A percentile compares a stretch with the other conserved stretches of the same genome.
These are phyloP conservation scores for Begonia peltatifolia DNA, from an alignment of 306 rosid genomes.

Conservation along the genomic window DNA sequence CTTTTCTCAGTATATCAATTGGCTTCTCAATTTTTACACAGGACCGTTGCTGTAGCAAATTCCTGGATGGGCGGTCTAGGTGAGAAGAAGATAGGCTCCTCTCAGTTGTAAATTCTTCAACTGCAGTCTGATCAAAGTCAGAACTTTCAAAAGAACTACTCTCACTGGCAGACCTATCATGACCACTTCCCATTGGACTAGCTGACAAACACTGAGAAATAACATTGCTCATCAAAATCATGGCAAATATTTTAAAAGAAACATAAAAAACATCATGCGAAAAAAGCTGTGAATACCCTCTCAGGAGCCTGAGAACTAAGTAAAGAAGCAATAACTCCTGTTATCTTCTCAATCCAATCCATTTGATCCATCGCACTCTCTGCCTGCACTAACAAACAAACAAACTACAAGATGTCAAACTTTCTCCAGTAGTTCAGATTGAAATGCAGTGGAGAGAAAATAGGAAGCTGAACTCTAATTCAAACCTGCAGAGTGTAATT, in stretches of 20 bases:
- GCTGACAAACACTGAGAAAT: slow-evolving; percentile 62
- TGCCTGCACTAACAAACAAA: slow-evolving; percentile 94
- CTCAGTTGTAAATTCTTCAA: slow-evolving; percentile 69
- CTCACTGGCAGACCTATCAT: slow-evolving; percentile 88
- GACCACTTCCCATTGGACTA: slow-evolving; percentile 96
- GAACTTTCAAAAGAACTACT: slow-evolving; percentile 98
- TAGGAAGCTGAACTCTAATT: slow-evolving; percentile 10
- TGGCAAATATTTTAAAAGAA: slow-evolving; percentile 7
- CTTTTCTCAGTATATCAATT: slow-evolving; percentile 71
- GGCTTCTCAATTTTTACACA: slow-evolving; percentile 79
- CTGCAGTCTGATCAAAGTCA: slow-evolving; percentile 71
- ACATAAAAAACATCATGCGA: slow-evolving; percentile 10
- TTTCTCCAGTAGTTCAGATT: no score
- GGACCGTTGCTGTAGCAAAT: slow-evolving; percentile 64
- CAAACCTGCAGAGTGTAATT: slow-evolving; percentile 95
- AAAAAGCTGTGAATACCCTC: slow-evolving; percentile 43
- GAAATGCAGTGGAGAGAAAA: neutral
- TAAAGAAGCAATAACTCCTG: slow-evolving; percentile 97
- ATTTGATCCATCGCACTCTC: slow-evolving; percentile 99
- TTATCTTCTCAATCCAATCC: slow-evolving; percentile 99
- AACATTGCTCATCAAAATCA: slow-evolving; percentile 13
- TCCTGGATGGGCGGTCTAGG: slow-evolving; percentile 61
- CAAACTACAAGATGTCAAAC: slow-evolving; percentile 1
- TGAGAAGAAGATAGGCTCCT: slow-evolving; percentile 41
- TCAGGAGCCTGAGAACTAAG: slow-evolving; percentile 96